Evolutionary conservation across 2,329 filamentous ascomycete species (phyloP), one percentile per base, ranked within the genome.

Genomic region (Dactylellina parvicollis): DNA sequence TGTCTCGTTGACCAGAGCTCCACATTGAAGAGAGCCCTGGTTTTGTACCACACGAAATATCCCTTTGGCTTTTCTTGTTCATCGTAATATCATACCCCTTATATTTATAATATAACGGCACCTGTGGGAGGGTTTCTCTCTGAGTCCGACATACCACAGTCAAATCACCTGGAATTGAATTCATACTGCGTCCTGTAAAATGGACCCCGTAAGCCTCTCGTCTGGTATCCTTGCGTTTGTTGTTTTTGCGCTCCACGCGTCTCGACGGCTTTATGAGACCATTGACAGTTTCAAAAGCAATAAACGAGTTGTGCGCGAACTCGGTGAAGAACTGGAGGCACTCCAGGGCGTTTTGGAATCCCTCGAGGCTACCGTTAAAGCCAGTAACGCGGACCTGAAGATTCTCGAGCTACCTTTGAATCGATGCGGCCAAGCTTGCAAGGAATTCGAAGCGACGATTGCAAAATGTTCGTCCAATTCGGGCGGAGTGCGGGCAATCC

Each of bases 341-440:
- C 74, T 83, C n/a, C 80, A 73, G 50, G 79, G 70, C 28, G 81
- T 83, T 52, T 75, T 84, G 14, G 66, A 67, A 32, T 76, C 78
- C 30, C 80, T 82, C 44, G 70, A 66, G 18, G 78, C 81, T 12
- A 78, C 76, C 18, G 57, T 80, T 38, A 75, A 61, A 20, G 78
- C 64, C 42, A 75, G 76, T 50, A 77, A 76, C 38, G 55, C 75
- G 16, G 77, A 79, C 44, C 77, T 80, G 59, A 76, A 78, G 66
- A 77, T 70, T 24, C 79, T 80, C 74, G 77, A 79, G 74, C 77
- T 82, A 61, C 82, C 82, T 59, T 74, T 84, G 56, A 77, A 76
- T 56, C 80, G 80, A 75, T 84, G 82, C 71, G 80, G 80, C 40
- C 80, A 81, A 72, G 80, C 82, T 26, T 84, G 81, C 70, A 77